A percentile compares a stretch with the other conserved stretches of the same genome.
phyloP scores from a whole-genome alignment of 2,329 filamentous ascomycete species.

The Biscogniauxia sp. region DNA sequence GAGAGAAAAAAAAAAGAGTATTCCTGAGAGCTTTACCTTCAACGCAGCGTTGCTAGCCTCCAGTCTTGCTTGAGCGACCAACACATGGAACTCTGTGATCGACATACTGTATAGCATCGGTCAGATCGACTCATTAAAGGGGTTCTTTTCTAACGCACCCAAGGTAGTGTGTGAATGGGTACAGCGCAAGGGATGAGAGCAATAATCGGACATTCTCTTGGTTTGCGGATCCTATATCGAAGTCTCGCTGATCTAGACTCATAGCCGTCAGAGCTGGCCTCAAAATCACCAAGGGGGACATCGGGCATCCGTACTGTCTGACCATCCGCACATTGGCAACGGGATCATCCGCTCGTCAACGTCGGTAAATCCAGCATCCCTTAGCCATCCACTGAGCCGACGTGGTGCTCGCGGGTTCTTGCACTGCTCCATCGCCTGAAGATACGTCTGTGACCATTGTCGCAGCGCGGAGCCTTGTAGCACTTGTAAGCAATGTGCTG shows the following conservation, averaged over 20 bases:
- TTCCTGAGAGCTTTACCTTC: slow-evolving; percentile 45
- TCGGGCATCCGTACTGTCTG: slow-evolving; percentile 50
- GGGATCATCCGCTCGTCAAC: slow-evolving; percentile 62
- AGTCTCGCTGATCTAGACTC: slow-evolving; percentile 46
- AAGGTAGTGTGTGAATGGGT: slow-evolving; percentile 52
- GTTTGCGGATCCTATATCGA: slow-evolving; percentile 53
- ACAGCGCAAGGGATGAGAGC: slow-evolving; percentile 54
- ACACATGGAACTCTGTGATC: slow-evolving; percentile 53
- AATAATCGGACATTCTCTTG: slow-evolving; percentile 53
- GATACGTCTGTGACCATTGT: slow-evolving; percentile 65
- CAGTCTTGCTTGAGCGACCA: slow-evolving; percentile 49
- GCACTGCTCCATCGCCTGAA: slow-evolving; percentile 55
- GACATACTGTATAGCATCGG: slow-evolving; percentile 47
- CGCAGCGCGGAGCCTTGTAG: slow-evolving; percentile 59
- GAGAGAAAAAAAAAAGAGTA: neutral
- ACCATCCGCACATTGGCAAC: slow-evolving; percentile 69
- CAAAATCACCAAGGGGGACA: neutral
- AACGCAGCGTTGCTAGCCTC: slow-evolving; percentile 48
- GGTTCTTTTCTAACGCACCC: slow-evolving; percentile 36
- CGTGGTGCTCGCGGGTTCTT: slow-evolving; percentile 67
- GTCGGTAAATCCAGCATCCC: slow-evolving; percentile 63
- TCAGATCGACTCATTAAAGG: slow-evolving; percentile 4
- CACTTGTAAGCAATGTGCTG: slow-evolving; percentile 12
- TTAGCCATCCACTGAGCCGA: slow-evolving; percentile 57
- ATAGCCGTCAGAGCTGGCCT: slow-evolving; percentile 16